Base-by-base conservation (phyloP, 2,329 filamentous ascomycete genomes). In the Plenodomus lindquistii region DNA sequence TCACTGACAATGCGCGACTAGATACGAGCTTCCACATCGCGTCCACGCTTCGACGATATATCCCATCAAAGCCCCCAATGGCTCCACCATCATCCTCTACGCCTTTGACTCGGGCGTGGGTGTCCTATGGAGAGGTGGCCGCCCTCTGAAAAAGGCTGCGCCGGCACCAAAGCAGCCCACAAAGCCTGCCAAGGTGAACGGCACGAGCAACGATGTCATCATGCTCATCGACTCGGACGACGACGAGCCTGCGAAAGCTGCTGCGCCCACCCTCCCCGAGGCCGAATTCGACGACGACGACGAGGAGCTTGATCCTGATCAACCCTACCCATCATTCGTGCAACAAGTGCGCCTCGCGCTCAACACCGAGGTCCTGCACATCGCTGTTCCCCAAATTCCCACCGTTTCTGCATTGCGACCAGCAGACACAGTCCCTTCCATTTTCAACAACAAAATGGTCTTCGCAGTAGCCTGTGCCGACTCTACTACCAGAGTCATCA, bases 121-220 rank as follows among this genome's bases (percentile, higher is more conserved):
- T 48, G 70, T 86, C 40, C 57, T 84, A 22, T 87, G 84, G 84
- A 76, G 81, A 67, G 83, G 83, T 37, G 84, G 84, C 3, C 75
- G 73, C 22, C 70, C 73, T 1, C 75, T 82, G 46, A 77, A 77
- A 54, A 55, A 62, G 44, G 44, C 48, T 40, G 52, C 60, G 24
- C 47, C 57, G 5, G 44, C 60, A 19, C 57, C 64, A n/a, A 60
- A 63, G 48, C 61, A 63, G 50, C 59, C 66, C 19, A 51, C 66
- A 20, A 66, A 65, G 57, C 62, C 63, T 31, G 59, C 67, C 36
- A 74, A 73, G 48, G 63, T 72, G 55, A 77, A 78, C 54, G 76
- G 74, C 37, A 69, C 60, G 18, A 72, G 55, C 58, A 57, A 52
- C 39, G 77, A 83, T 57, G 68, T 73, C 13, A 70, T 82, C 46